Conservation (phyloP, 257 asterid species). For the Ajuga chamaepitys region DNA sequence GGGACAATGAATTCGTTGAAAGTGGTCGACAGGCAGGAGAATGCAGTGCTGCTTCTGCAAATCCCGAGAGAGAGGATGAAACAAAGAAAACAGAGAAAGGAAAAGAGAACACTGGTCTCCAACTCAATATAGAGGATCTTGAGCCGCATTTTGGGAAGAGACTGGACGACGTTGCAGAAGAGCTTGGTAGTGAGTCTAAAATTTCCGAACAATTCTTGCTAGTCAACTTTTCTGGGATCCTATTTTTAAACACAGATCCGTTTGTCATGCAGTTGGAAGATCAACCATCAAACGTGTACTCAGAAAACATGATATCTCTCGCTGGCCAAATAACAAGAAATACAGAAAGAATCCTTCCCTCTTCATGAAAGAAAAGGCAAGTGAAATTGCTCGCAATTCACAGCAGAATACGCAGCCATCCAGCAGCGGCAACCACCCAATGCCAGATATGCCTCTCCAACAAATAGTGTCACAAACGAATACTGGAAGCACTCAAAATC, state of each 20-base stretch:
- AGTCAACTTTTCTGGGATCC: too few relatives aligned
- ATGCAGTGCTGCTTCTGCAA: neutral
- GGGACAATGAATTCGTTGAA: too few relatives aligned
- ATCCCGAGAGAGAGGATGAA: neutral
- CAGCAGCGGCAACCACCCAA: too few relatives aligned
- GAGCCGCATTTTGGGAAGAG: constrained; percentile 6
- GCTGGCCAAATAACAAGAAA: too few relatives aligned
- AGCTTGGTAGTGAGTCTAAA: too few relatives aligned
- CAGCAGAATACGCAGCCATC: neutral
- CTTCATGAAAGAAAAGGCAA: neutral
- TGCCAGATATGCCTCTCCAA: too few relatives aligned
- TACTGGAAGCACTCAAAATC: too few relatives aligned
- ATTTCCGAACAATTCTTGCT: too few relatives aligned
- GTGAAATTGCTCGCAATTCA: neutral
- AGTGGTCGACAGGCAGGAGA: too few relatives aligned
- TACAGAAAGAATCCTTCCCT: neutral
- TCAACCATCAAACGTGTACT: constrained; percentile 21
- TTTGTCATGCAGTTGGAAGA: constrained; percentile 8
- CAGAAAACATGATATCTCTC: neutral
- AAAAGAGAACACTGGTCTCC: neutral
- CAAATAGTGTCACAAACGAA: too few relatives aligned
- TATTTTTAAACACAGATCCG: too few relatives aligned
- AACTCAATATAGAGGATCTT: constrained; percentile 5
- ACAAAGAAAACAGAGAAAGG: neutral
- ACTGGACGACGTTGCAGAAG: constrained; percentile 9